phyloP scores from a whole-genome alignment of 1,139 yeast genomes.

The Blastobotrys illinoisensis region DNA sequence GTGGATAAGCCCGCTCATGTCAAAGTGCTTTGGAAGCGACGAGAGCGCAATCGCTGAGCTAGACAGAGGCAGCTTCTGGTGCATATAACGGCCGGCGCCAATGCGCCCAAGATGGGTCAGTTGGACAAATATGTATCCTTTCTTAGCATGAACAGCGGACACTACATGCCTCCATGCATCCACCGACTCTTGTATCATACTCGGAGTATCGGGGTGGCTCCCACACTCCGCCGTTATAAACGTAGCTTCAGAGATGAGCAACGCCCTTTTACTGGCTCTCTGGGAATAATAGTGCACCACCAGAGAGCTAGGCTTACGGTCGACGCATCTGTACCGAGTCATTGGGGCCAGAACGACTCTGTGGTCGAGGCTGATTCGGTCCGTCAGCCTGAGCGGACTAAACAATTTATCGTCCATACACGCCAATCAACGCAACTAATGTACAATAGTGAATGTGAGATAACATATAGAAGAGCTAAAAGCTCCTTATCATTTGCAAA shows the following conservation, averaged over 20 bases:
- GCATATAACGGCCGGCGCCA: not conserved
- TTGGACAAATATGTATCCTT: not conserved
- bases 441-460: not conserved
- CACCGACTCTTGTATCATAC: not conserved
- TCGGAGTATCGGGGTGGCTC: conserved; percentile 1
- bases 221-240: conserved; percentile 1
- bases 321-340: not conserved
- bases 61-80: conserved; percentile 3
- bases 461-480: not conserved
- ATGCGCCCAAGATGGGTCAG: conserved; percentile 3
- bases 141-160: not conserved
- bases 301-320: not conserved
- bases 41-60: not conserved
- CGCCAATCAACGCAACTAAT: not conserved
- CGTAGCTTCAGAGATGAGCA: conserved; percentile 2
- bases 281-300: not conserved
- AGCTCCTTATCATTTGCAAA: not conserved
- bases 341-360: conserved; percentile 4
- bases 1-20: conserved; percentile 33
- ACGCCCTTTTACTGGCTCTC: conserved; percentile 1
- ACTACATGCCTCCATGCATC: conserved; percentile 1
- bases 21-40: conserved; percentile 35
- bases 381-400: not conserved
- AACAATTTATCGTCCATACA: not conserved
- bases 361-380: not conserved